These are phyloP conservation scores for Talaromyces atroroseus DNA, from an alignment of 2,329 filamentous ascomycete genomes.

Conservation along the genomic window DNA sequence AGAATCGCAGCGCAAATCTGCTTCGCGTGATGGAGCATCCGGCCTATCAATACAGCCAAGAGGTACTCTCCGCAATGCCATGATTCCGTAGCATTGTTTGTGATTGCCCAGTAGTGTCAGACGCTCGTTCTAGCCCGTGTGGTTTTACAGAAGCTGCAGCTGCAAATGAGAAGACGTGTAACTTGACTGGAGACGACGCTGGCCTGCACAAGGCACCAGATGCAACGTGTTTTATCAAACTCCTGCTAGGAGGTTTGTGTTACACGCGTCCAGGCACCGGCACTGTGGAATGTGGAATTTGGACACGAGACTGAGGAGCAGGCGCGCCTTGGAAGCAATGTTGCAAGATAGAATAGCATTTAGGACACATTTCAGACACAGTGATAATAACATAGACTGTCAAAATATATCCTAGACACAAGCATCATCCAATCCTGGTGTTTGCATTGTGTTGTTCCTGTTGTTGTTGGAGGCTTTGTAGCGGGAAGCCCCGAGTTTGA, in stretches of 20 bases:
- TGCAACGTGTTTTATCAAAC: neutral
- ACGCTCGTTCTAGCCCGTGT: neutral
- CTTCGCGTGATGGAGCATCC: neutral
- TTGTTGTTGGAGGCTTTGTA: too few species aligned
- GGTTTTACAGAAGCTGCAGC: too few species aligned
- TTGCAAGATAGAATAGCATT: neutral
- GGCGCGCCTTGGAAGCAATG: conserved; percentile 7
- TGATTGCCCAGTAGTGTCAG: neutral
- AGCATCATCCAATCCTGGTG: neutral
- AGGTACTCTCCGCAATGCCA: neutral
- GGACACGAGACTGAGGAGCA: neutral
- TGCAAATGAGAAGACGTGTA: neutral
- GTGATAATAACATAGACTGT: neutral
- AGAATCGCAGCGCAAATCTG: neutral
- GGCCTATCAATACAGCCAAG: neutral
- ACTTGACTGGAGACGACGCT: neutral
- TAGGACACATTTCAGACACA: neutral
- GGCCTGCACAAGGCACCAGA: neutral
- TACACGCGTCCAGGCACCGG: neutral
- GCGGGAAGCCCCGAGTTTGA: too few species aligned
- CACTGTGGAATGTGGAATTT: conserved; percentile 4
- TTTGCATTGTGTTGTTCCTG: neutral
- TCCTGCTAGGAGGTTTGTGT: neutral
- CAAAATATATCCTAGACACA: neutral
- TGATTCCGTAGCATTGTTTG: neutral